Base-by-base conservation (phyloP, 306 rosid genomes). In the Casuarina cunninghamiana region DNA sequence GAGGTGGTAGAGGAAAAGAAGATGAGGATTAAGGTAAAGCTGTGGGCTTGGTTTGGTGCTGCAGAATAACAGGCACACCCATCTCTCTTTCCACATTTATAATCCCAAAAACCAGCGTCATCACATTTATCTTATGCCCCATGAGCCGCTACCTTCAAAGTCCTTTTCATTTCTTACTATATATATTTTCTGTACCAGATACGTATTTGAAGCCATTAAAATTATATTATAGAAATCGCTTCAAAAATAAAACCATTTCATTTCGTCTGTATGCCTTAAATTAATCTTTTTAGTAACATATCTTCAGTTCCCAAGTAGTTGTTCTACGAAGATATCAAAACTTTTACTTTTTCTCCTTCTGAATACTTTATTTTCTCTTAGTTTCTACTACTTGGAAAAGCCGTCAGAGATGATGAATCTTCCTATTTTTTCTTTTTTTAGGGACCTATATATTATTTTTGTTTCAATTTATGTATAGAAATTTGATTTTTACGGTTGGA, bases 41-140 rank as follows among this genome's bases (percentile, higher is more conserved):
- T 6, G 66, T 26, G 68, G 62, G 79, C 15, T 19, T 83, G 42
- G 87, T 83, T 77, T 65, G 83, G 80, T 74, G 32, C 83, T 80
- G 85, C 54, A 57, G 80, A 43, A 71, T 2, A 8, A 41, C 9
- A 75, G 78, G 65, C 70, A 76, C 75, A 78, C 37, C 76, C 78
- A 70, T 73, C 37, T 41, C 77, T 73, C 67, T 81, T 60, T 79
- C 80, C 82, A 79, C 77, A 82, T 81, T 88, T 90, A 78, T 84
- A 84, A 79, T 83, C 84, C 82, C 86, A 81, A 91, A 89, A 74
- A 58, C 41, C 77, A 75, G 73, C 82, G 73, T 82, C 89, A 79
- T 86, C 87, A 77, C 63, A 77, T 55, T 87, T 85, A 78, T 83
- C 83, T 76, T 76, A 58, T 74, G 57, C 76, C 76, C 13, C 51